These are phyloP conservation scores for Neurospora sublineolata DNA, from an alignment of 495 filamentous ascomycete genomes.

Conservation along the genomic window DNA sequence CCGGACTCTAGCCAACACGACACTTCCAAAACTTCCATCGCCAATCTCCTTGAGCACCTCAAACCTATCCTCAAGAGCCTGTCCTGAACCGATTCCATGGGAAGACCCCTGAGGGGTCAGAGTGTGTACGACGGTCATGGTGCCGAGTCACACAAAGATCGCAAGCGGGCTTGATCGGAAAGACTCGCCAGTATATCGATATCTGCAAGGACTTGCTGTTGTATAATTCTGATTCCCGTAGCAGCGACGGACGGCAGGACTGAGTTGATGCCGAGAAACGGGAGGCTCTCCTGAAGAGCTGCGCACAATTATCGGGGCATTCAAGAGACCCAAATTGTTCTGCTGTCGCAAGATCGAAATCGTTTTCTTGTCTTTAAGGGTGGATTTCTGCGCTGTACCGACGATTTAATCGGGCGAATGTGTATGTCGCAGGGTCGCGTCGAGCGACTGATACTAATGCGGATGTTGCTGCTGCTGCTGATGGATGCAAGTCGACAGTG, in stretches of 20 bases:
- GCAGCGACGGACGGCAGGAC: constrained; percentile 2
- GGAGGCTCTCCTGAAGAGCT: constrained; percentile 24
- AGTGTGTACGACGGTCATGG: constrained; percentile 61
- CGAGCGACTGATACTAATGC: constrained; percentile 7
- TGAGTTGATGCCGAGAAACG: constrained; percentile 4
- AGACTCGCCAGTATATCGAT: not conserved
- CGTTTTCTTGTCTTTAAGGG: not conserved
- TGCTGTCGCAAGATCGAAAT: not conserved
- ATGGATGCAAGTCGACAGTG: constrained; percentile 2
- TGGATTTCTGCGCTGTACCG: not conserved
- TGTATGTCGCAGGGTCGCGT: constrained; percentile 4
- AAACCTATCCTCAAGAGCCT: constrained; percentile 71
- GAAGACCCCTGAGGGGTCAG: constrained; percentile 46
- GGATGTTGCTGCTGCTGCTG: not conserved
- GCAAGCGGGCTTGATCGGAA: not conserved
- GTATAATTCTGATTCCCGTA: constrained; percentile 3
- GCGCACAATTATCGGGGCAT: constrained; percentile 24
- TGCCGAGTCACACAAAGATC: constrained; percentile 13
- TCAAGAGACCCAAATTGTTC: constrained; percentile 8
- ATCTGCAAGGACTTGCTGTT: not conserved
- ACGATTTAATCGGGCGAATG: not conserved
- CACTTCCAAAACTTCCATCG: constrained; percentile 96
- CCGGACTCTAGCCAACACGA: constrained; percentile 81
- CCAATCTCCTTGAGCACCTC: constrained; percentile 97
- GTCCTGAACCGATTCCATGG: constrained; percentile 24